Percentiles rank a stretch among this genome's conserved stretches.
Conservation (phyloP, 1,284 basidiomycete species). For the Microbotryum scabiosae region DNA sequence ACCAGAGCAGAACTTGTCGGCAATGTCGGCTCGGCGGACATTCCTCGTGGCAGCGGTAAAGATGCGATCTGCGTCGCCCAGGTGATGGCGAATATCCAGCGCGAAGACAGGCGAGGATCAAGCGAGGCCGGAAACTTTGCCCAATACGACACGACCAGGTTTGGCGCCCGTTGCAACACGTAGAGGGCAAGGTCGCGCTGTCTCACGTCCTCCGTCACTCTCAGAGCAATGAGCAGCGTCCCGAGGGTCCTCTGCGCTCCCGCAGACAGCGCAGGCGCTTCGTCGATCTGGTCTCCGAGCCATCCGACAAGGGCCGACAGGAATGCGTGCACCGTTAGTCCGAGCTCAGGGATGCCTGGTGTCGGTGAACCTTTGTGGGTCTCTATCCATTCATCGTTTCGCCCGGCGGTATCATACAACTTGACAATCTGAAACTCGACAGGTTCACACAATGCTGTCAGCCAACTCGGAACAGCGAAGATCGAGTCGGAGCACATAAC, state of each 20-base stretch:
- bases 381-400: background rate
- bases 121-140: constrained; percentile 24
- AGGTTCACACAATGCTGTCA: background rate
- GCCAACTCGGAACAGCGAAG: background rate
- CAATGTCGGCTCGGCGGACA: background rate
- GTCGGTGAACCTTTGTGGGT: too few species aligned
- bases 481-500: background rate
- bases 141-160: constrained; percentile 27
- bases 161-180: constrained; percentile 20
- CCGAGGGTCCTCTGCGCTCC: constrained; percentile 22
- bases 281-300: constrained; percentile 29
- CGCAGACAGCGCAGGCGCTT: constrained; percentile 14
- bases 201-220: constrained; percentile 24
- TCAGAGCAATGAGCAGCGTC: constrained; percentile 18
- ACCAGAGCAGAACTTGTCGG: too few species aligned
- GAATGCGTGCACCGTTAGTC: constrained; percentile 21
- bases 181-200: constrained; percentile 25
- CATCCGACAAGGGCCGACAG: constrained; percentile 20
- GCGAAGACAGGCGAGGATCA: constrained; percentile 25
- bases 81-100: constrained; percentile 32
- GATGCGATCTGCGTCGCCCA: constrained; percentile 28
- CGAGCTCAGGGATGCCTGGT: background rate
- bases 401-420: constrained; percentile 12
- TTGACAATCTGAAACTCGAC: constrained; percentile 16
- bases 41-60: background rate